These are phyloP conservation scores for Acer yangbiense DNA, from an alignment of 345 rosid species.

Conservation along the genomic window DNA sequence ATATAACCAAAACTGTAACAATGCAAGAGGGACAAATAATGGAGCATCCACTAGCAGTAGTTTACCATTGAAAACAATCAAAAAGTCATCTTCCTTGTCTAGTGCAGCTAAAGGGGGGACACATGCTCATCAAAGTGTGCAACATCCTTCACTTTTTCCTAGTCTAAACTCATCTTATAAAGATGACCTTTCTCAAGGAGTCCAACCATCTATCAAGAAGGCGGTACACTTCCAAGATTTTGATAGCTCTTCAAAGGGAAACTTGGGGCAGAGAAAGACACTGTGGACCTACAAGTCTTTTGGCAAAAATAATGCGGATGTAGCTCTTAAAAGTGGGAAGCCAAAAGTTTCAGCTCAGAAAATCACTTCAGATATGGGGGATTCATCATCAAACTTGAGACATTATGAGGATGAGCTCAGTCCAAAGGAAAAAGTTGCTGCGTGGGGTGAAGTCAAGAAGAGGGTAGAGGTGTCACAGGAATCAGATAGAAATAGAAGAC, in stretches of 20 bases:
- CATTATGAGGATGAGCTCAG: constrained; percentile 2
- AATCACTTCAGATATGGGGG: constrained; percentile 20
- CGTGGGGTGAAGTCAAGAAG: constrained; percentile 23
- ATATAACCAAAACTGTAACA: constrained; percentile 28
- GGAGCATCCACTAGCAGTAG: constrained; percentile 27
- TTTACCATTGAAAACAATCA: constrained; percentile 27
- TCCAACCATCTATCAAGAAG: constrained; percentile 40
- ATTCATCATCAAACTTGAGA: constrained; percentile 21
- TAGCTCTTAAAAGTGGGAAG: constrained; percentile 23
- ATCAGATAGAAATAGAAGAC: constrained; percentile 21
- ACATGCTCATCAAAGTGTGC: constrained; percentile 25
- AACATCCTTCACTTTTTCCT: constrained; percentile 29
- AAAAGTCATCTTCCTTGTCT: constrained; percentile 32
- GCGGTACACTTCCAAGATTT: constrained; percentile 35
- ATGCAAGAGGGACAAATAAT: constrained; percentile 29
- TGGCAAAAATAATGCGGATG: constrained; percentile 19
- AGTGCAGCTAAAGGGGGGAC: constrained; percentile 33
- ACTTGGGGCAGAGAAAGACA: constrained; percentile 36
- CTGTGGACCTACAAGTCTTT: constrained; percentile 36
- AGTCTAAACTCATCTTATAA: constrained; percentile 26
- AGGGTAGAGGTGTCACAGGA: constrained; percentile 15
- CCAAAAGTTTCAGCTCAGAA: constrained; percentile 22
- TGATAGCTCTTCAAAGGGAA: constrained; percentile 47
- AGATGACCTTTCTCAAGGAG: constrained; percentile 39
- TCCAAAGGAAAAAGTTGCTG: constrained; percentile 21